Conservation (phyloP, 768 basidiomycete genomes). For the Lepiota brunneoincarnata region DNA sequence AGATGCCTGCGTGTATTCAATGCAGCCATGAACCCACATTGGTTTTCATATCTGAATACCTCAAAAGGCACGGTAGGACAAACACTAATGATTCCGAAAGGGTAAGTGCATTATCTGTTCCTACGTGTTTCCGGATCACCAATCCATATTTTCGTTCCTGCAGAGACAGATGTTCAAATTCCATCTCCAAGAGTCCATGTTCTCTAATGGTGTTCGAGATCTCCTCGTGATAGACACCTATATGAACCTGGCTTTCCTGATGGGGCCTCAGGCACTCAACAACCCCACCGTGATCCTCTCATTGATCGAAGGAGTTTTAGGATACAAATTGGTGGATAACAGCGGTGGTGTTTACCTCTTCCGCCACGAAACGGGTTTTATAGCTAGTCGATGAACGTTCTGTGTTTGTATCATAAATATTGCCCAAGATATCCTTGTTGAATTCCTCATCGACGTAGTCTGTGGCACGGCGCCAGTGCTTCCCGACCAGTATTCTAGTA, state of each 20-base stretch:
- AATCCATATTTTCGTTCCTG: not conserved
- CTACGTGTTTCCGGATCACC: not conserved
- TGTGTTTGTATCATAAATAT: too few species aligned
- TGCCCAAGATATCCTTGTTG: too few species aligned
- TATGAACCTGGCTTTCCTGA: slow-evolving; percentile 13
- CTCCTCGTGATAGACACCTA: slow-evolving; percentile 28
- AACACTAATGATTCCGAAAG: slow-evolving; percentile 27
- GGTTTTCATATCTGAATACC: slow-evolving; percentile 30
- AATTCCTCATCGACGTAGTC: too few species aligned
- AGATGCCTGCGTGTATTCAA: slow-evolving; percentile 26
- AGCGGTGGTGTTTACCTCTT: slow-evolving; percentile 29
- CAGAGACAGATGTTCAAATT: slow-evolving; percentile 31
- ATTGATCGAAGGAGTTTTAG: slow-evolving; percentile 37
- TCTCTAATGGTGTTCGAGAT: slow-evolving; percentile 32
- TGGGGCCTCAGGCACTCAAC: slow-evolving; percentile 11
- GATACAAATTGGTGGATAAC: slow-evolving; percentile 33
- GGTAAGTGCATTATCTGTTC: slow-evolving; percentile 17
- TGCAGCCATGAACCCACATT: slow-evolving; percentile 37
- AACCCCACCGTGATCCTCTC: slow-evolving; percentile 35
- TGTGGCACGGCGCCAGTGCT: too few species aligned
- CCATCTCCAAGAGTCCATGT: slow-evolving; percentile 32
- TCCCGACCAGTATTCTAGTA: too few species aligned
- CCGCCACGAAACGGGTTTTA: slow-evolving; percentile 22
- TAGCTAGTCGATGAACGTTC: not conserved
- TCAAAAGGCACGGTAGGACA: slow-evolving; percentile 33